Evolutionary conservation across 352 stramenopile genomes (phyloP).

Genomic region (Phytophthora chlamydospora): DNA sequence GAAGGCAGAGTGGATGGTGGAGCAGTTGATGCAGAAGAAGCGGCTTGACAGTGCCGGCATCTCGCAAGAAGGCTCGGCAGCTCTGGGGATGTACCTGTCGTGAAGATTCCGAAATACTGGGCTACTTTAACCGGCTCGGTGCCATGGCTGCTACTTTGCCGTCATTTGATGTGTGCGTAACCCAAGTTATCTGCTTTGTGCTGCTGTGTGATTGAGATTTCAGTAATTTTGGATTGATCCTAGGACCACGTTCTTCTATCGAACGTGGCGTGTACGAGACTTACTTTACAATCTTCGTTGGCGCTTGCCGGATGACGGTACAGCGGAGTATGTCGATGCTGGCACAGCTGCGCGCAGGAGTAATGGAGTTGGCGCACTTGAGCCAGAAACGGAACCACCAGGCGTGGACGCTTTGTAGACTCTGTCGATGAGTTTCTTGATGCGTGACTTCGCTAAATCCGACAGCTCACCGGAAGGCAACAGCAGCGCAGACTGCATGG

Average conservation of each 20-base stretch:
- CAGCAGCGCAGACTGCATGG: conserved; percentile 66
- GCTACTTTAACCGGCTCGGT: conserved; percentile 23
- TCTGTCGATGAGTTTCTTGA: conserved; percentile 78
- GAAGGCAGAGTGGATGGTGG: conserved; percentile 54
- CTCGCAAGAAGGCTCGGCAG: conserved; percentile 40
- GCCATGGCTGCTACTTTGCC: conserved; percentile 4
- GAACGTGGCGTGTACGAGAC: background rate
- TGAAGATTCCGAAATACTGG: conserved; percentile 24
- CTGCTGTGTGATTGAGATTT: background rate
- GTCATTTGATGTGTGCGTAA: conserved; percentile 21
- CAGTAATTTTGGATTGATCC: background rate
- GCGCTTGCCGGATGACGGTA: conserved; percentile 40
- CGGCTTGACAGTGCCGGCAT: conserved; percentile 50
- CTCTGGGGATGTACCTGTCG: conserved; percentile 37
- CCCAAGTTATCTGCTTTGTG: conserved; percentile 13
- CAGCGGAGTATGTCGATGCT: conserved; percentile 47
- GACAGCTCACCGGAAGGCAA: conserved; percentile 49
- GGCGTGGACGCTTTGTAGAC: conserved; percentile 56
- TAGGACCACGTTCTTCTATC: conserved; percentile 15
- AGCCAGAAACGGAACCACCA: conserved; percentile 1
- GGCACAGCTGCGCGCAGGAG: conserved; percentile 21
- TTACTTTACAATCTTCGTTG: conserved; percentile 36
- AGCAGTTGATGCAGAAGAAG: conserved; percentile 66
- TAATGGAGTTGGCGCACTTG: conserved; percentile 16
- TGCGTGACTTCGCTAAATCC: conserved; percentile 63